Base-by-base conservation (phyloP, 805 yeast species). In the Zygosaccharomyces rouxii region DNA sequence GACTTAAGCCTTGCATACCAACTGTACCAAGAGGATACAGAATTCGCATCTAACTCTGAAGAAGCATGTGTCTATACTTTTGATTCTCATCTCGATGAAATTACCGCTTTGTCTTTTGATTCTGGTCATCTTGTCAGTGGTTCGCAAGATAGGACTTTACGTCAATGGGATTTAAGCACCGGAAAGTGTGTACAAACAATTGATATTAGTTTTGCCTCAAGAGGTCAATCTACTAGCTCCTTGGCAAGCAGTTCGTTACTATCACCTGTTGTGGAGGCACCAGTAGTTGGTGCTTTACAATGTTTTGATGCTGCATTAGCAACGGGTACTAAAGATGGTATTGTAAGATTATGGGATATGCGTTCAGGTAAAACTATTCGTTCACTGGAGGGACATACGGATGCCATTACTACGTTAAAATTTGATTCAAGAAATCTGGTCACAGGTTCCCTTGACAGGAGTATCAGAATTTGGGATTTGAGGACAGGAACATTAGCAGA, bases 281-380 rank as follows among this genome's bases (percentile, higher is more conserved):
- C 80, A 2, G 77, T 79, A 50, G 77, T 84, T 38, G 84, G 86
- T 0, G 83, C 86, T 0, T 61, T 85, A 29, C 90, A 85, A 62
- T 80, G 85, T 50, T 80, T 73, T 57, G 88, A 83, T 57, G 86
- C 88, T 0, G 92, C 90, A 0, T 67, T 85, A 54, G 92, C 92
- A 0, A 79, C 89, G 0, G 94, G 92, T 44, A 81, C 89, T 0
- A 79, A 80, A 14, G 92, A 85, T 64, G 92, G 92, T 1, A 63
- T 81, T 5, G 88, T 85, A 1, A 68, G 94, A 46, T 67, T 85
- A 19, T 85, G 92, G 90, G 94, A 85, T 67, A 64, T 85, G 51
- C 73, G 94, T 57, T 71, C 80, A 21, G 89, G 89, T 3, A 83
- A 80, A 53, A 82, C 81, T 14, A 79, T 80, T 38, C 68, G 84